Base-by-base conservation (phyloP, 2,329 filamentous ascomycete species). In the Penicillium sp. region DNA sequence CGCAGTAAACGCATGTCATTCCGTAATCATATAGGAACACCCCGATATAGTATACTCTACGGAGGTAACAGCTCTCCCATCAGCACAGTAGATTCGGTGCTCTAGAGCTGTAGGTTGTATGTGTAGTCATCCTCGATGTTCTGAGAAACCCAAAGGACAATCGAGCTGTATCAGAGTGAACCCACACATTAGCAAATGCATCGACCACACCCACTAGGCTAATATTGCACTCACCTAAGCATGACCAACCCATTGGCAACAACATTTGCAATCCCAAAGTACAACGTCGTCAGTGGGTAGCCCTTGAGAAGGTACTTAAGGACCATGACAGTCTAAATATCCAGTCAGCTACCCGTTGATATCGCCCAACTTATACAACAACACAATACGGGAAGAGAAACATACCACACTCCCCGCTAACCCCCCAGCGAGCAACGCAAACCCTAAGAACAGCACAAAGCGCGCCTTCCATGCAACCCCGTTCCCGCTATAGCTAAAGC, bases 91-190 rank as follows among this genome's bases (percentile, higher is more conserved):
- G 56, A 47, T 47, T 23, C 21, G 30, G 26, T 31, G 13, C 31
- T 35, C 75, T 69, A 90, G 66, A 90, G 82, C 54, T 87, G 86
- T 64, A 90, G 78, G 70, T 87, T 90, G 76, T 90, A 90, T 31
- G 87, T 89, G 74, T 90, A 90, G 70, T 90, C 88, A 69, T 90
- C 88, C 74, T 90, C 88, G 78, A 90, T 89, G 70, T 90, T 90
- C 81, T 90, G 88, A 56, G 86, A 87, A 30, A 90, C 82, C 88
- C 88, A 90, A 38, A 90, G 82, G 44, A 90, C 85, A 53, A 86
- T 81, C 29, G 86, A 86, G 71, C 87, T 89, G 35, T 41, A 41
- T 41, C 15, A 26, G 26, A 26, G 26, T 26, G 26, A 26, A 26
- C 26, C 26, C 26, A 26, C 26, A 15, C 35, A 13, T 41, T 11